Evolutionary conservation across 148 eudicot species (phyloP).

Genomic region (Pharnaceum exiguum): DNA sequence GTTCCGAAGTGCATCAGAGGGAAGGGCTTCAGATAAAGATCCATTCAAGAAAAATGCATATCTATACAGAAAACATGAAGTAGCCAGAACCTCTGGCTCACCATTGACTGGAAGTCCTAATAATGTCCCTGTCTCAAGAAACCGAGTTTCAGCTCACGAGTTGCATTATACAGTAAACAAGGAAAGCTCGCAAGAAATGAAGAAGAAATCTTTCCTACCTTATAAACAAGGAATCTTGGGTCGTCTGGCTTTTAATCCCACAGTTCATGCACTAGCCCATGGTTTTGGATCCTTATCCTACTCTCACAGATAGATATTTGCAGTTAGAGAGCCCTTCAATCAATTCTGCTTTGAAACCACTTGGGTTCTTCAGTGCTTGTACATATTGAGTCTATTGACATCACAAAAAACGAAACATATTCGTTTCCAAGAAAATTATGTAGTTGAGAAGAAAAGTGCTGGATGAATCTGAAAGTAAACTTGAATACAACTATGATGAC

Average conservation of each 20-base stretch:
- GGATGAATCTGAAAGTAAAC: no score
- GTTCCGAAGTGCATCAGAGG: constrained; percentile 83
- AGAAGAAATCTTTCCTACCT: constrained; percentile 29
- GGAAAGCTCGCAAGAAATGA: constrained; percentile 32
- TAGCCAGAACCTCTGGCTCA: neutral
- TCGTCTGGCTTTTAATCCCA: constrained; percentile 26
- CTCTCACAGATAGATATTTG: neutral
- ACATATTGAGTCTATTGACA: neutral
- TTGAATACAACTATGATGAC: no score
- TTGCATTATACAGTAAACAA: constrained; percentile 34
- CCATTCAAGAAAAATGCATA: constrained; percentile 50
- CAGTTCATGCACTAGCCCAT: constrained; percentile 27
- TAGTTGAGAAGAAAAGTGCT: no score
- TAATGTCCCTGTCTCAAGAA: neutral
- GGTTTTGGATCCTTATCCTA: constrained; percentile 19
- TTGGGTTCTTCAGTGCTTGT: no score
- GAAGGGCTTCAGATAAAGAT: constrained; percentile 51
- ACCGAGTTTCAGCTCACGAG: constrained; percentile 25
- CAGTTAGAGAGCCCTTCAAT: no score
- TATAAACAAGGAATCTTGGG: constrained; percentile 32
- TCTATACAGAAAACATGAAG: constrained; percentile 9
- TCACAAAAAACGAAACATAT: no score
- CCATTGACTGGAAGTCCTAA: constrained; percentile 6
- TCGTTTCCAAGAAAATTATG: no score
- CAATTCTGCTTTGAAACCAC: no score